Evolutionary conservation across 176 grass and related monocot species (phyloP), one percentile per base, ranked within the genome.

Genomic region (Avena sativa): DNA sequence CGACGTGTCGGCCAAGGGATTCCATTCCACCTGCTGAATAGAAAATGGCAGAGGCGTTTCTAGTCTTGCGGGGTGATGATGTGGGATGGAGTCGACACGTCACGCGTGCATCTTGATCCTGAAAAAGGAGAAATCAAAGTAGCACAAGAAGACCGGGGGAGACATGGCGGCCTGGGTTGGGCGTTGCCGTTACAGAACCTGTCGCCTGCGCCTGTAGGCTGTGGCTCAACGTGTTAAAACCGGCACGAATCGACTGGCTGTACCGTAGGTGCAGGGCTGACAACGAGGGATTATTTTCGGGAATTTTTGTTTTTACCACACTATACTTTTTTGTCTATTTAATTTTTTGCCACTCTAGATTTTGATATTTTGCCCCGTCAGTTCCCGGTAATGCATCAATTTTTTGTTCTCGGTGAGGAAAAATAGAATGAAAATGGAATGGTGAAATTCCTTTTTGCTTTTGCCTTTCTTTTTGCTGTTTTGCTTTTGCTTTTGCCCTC

Each of bases 1-100:
- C 13, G 36, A 58, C 76, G 84, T 71, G 75, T 32, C 50, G 44
- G 15, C 74, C 4, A 79, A 52, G 57, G 68, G 20, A 17, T 79
- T n/a, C 50, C 26, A 17, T 79, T n/a, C 50, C 26, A 12, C 50
- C 50, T 56, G 74, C 48, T 70, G 8, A 11, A 77, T 36, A 76
- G 4, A 55, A 5, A 76, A 56, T 6, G 26, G 15, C 26, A 34
- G 51, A 19, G 74, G 50, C 2, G 74, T 30, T 77, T 77, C 74
- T 77, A 77, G 21, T 30, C 43, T 81, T 47, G 16, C 1, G 25
- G 20, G n/a, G 28, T 77, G 50, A 9, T 21, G 63, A 19, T 4
- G 43, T 82, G 46, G 44, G 61, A 81, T 51, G 25, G 61, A 81
- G 64, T 3, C 26, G 19, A 55, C 80, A 69, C 47, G 7, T 69